Base-by-base conservation (phyloP, 2,329 filamentous ascomycete species). In the Reticulascus tulasneorum region DNA sequence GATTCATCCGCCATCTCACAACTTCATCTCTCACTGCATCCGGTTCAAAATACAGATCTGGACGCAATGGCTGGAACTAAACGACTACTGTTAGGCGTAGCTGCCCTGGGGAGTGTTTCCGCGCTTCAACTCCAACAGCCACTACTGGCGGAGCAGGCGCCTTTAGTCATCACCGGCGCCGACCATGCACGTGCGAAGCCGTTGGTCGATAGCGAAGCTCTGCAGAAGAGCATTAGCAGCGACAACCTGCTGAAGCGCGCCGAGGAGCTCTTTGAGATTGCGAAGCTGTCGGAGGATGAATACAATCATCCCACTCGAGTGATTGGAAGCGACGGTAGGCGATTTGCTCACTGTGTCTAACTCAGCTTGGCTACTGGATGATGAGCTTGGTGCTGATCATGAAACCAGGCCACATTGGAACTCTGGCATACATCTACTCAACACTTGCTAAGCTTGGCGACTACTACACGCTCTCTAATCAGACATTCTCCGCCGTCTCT, bases 301-400 rank as follows among this genome's bases (percentile, higher is more conserved):
- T 84, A 79, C 51, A 74, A 75, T 42, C 82, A 82, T 48, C 82
- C 82, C 2, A 86, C 82, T 2, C 72, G 82, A 35, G 82, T 86
- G 16, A 85, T 86, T 46, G 82, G 82, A 20, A 83, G 79, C 44
- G 52, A 72, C 53, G 79, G 78, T 79, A 59, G 37, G 47, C 39
- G 23, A 18, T 30, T 22, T 19, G 9, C 24, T 29, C 29, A 37
- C 37, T 25, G 12, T 19, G 37, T 21, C 26, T 35, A 30, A 25
- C 15, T n/a, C 20, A 11, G 7, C 13, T 34, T 23, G n/a, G 27
- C 16, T 7, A 25, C 30, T n/a, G n/a, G n/a, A n/a, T n/a, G n/a
- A n/a, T n/a, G n/a, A n/a, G n/a, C n/a, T n/a, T n/a, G 6, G 3
- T 20, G 33, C 48, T 52, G 17, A 47, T 20, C n/a, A 7, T 26